Base-by-base conservation (phyloP, 225 moss, liverwort and hornwort species). In the Sphagnum tenellum region DNA sequence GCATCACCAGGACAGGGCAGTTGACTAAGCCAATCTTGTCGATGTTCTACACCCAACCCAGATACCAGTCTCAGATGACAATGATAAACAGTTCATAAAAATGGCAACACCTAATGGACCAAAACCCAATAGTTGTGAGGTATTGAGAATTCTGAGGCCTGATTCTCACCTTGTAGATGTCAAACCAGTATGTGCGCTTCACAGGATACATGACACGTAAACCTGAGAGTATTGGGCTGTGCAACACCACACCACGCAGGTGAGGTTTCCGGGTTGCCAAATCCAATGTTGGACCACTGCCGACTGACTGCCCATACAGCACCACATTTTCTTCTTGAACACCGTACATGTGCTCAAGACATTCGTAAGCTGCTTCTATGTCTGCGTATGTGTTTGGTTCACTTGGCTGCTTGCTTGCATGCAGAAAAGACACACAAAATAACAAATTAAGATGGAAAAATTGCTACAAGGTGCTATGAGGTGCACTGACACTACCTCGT, bases 121-220 rank as follows among this genome's bases (percentile, higher is more conserved):
- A 29, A 29, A 29, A 29, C 29, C 29, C 29, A 29, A 29, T 29
- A 29, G 0, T 29, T 29, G 29, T 29, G 29, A 29, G 29, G 29
- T 29, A 29, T 29, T 29, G 29, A 29, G 29, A 29, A 29, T 29
- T 29, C 29, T 29, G 29, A 29, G 29, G 29, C 29, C 29, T 29
- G 29, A 29, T 29, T 29, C 47, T 57, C 64, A 86, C 86, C 82
- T 98, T 98, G 67, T 86, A 98, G 64, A 98, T 98, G 67, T 98
- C 96, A 59, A 93, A 98, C 92, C 92, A 98, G 57, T 89, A 98
- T 2, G 96, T 98, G 66, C 90, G 81, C 79, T 89, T 98, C 9
- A 98, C 96, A 55, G 96, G 92, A 74, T 93, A 98, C 96, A 98
- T 98, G 14, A 98, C 96, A 71, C 96, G 81, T 73, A 98, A 75